Evolutionary conservation across 768 basidiomycete species (phyloP).

Genomic region (Boletus vinaceobasis): DNA sequence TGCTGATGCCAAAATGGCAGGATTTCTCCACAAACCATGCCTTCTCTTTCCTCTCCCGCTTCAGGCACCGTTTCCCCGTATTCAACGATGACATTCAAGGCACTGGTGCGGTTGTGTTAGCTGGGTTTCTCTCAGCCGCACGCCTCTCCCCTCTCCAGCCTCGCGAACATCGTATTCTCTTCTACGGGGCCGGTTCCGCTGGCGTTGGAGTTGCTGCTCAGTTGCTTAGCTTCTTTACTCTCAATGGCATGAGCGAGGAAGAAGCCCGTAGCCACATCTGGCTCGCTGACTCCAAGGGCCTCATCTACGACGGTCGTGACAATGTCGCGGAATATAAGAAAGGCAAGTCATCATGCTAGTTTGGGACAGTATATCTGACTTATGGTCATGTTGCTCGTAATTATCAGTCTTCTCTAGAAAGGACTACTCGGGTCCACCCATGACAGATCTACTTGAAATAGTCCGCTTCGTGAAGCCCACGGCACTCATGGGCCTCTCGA

Average conservation of each 20-base stretch:
- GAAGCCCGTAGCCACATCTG: constrained; percentile 77
- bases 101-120: constrained; percentile 89
- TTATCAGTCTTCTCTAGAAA: constrained; percentile 71
- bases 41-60: constrained; percentile 77
- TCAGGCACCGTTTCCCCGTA: constrained; percentile 69
- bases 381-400: not conserved
- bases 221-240: constrained; percentile 82
- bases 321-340: constrained; percentile 79
- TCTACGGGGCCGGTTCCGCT: constrained; percentile 90
- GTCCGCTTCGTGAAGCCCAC: constrained; percentile 83
- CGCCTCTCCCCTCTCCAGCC: constrained; percentile 65
- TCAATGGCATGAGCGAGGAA: constrained; percentile 71
- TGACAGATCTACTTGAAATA: constrained; percentile 73
- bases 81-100: constrained; percentile 93
- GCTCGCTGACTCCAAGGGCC: constrained; percentile 83
- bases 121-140: constrained; percentile 87
- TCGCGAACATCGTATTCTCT: constrained; percentile 77
- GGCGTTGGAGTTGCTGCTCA: constrained; percentile 93
- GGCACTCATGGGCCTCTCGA: constrained; percentile 87
- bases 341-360: constrained; percentile 42
- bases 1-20: constrained; percentile 32
- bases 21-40: constrained; percentile 93
- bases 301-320: constrained; percentile 74
- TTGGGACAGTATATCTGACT: not conserved
- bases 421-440: constrained; percentile 74